Conservation (phyloP, 2,329 filamentous ascomycete species). For the Triangularia setosa region DNA sequence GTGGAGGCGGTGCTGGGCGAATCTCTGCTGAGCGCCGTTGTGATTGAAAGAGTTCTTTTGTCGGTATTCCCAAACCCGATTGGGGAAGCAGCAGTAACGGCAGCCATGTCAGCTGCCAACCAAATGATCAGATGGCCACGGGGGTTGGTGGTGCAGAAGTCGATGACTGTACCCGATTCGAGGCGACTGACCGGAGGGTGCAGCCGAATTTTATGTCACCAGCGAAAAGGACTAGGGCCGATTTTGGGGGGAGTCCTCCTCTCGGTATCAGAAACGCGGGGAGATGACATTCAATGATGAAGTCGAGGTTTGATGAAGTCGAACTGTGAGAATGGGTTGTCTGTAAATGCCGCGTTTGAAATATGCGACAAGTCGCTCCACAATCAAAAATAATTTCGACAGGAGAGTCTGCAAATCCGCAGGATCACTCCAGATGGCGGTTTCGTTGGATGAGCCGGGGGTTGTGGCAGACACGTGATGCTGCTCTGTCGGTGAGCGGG, state of each 20-base stretch:
- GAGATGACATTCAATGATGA: background rate
- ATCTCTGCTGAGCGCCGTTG: conserved; percentile 11
- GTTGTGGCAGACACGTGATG: background rate
- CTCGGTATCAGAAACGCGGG: background rate
- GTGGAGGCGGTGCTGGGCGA: conserved; percentile 20
- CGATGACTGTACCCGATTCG: background rate
- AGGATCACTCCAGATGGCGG: background rate
- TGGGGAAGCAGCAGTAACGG: background rate
- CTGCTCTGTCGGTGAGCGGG: background rate
- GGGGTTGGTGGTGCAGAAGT: background rate
- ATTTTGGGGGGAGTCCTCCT: background rate
- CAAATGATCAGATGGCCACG: background rate
- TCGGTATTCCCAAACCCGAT: background rate
- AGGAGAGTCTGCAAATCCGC: background rate
- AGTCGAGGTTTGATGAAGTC: background rate
- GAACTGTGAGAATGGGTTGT: background rate
- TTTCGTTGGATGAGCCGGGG: background rate
- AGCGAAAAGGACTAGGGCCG: conserved; percentile 1
- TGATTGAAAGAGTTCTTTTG: conserved; percentile 15
- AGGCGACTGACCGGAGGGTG: conserved; percentile 8
- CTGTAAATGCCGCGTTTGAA: background rate
- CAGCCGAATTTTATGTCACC: conserved; percentile 16
- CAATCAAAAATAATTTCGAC: background rate
- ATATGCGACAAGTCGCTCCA: background rate
- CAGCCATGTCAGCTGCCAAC: conserved; percentile 14